These are phyloP conservation scores for Microbotryum lychnidis-dioicae DNA, from an alignment of 1,284 basidiomycete genomes.

Conservation along the genomic window DNA sequence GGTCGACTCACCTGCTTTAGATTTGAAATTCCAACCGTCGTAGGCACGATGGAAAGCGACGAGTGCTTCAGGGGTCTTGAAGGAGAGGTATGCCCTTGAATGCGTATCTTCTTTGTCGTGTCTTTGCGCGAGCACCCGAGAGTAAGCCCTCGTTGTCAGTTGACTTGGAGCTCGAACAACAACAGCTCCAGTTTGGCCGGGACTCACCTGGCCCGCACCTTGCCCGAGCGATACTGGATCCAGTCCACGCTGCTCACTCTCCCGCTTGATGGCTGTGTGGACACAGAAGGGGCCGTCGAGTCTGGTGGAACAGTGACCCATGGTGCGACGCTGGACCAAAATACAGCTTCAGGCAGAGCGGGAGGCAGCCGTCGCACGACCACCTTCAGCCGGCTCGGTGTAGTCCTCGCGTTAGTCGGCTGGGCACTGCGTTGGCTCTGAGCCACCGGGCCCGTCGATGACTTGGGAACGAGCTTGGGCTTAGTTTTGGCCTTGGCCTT, in stretches of 20 bases:
- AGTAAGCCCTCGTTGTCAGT: not conserved
- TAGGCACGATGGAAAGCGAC: constrained; percentile 72
- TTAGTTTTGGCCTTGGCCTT: too few relatives aligned
- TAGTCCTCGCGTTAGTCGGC: constrained; percentile 39
- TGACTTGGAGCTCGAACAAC: not conserved
- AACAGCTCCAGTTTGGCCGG: not conserved
- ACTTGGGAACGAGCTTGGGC: too few relatives aligned
- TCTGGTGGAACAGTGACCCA: constrained; percentile 73
- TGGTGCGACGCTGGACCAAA: constrained; percentile 79
- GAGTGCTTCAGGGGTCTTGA: constrained; percentile 64
- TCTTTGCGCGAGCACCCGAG: constrained; percentile 30
- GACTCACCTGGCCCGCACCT: constrained; percentile 24
- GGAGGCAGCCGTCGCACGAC: constrained; percentile 82
- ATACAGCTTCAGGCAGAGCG: constrained; percentile 80
- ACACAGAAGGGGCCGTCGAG: constrained; percentile 58
- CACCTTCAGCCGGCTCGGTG: constrained; percentile 55
- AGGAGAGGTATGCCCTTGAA: constrained; percentile 86
- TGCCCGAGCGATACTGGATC: constrained; percentile 48
- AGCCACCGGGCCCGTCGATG: too few relatives aligned
- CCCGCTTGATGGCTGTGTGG: constrained; percentile 49
- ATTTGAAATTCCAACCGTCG: constrained; percentile 83
- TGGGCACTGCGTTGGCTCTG: not conserved
- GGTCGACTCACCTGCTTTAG: constrained; percentile 65
- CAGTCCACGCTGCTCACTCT: constrained; percentile 47
- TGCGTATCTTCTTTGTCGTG: constrained; percentile 64